These are phyloP conservation scores for Aspergillus cejpii DNA, from an alignment of 2,329 filamentous ascomycete species.

Conservation along the genomic window DNA sequence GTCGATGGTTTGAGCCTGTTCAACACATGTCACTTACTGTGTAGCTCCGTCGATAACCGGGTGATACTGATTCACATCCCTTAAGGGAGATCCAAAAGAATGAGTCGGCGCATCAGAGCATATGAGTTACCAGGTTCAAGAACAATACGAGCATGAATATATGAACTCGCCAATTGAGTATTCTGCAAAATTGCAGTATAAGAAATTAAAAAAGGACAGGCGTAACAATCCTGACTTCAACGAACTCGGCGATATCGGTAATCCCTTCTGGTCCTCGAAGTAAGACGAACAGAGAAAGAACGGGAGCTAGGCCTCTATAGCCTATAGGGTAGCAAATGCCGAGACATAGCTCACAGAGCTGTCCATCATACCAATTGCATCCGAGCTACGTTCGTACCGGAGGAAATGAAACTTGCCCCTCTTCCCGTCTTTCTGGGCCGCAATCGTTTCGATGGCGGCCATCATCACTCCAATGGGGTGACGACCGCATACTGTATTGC, in stretches of 20 bases:
- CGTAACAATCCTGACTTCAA: no score
- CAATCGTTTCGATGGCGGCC: conserved; percentile 69
- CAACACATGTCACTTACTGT: neutral
- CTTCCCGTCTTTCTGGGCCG: conserved; percentile 34
- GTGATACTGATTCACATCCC: neutral
- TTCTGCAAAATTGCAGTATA: no score
- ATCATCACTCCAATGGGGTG: conserved; percentile 92
- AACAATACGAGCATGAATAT: no score
- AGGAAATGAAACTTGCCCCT: conserved; percentile 66
- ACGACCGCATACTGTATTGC: conserved; percentile 88
- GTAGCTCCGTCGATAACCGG: neutral
- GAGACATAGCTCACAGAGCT: conserved; percentile 94
- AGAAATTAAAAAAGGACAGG: no score
- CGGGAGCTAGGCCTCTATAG: no score
- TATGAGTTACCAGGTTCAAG: no score
- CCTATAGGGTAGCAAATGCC: conserved; percentile 72
- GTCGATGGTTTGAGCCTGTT: neutral
- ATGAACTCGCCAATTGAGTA: no score
- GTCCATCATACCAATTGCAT: conserved; percentile 61
- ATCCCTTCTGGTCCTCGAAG: no score
- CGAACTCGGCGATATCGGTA: no score
- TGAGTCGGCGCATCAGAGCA: no score
- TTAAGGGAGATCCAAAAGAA: no score
- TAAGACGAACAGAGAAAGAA: neutral
- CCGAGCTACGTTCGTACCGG: conserved; percentile 76